These are phyloP conservation scores for Paraphoma chrysanthemicola DNA, from an alignment of 2,329 filamentous ascomycete genomes.

Conservation along the genomic window DNA sequence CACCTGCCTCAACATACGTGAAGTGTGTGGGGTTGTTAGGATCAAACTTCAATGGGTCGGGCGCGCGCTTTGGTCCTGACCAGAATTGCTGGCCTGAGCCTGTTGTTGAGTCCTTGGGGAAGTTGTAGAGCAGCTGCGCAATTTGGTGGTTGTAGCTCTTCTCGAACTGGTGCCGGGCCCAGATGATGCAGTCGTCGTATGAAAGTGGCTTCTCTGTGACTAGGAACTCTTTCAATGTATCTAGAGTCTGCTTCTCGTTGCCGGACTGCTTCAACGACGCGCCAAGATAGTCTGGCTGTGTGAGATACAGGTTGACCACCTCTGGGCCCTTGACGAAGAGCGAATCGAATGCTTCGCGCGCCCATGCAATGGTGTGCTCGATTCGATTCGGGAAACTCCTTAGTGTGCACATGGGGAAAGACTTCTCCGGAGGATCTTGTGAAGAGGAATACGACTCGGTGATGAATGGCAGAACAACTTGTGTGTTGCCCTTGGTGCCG, in stretches of 20 bases:
- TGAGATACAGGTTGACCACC: conserved; percentile 91
- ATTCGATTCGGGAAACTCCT: conserved; percentile 98
- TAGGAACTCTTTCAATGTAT: conserved; percentile 87
- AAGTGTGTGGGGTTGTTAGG: conserved; percentile 84
- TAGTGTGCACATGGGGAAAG: conserved; percentile 98
- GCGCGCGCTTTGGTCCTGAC: conserved; percentile 97
- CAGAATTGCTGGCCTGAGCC: conserved; percentile 92
- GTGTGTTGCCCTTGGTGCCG: conserved; percentile 98
- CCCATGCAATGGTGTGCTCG: conserved; percentile 98
- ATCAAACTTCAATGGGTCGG: conserved; percentile 89
- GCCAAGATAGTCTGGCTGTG: conserved; percentile 88
- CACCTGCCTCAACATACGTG: conserved; percentile 84
- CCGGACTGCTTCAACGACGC: conserved; percentile 89
- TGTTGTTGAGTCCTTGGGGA: conserved; percentile 91
- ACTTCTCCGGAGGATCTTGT: conserved; percentile 96
- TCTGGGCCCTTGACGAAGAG: conserved; percentile 94
- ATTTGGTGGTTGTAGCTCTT: conserved; percentile 97
- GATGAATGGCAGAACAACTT: conserved; percentile 87
- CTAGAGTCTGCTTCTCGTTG: conserved; percentile 91
- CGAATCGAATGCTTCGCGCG: conserved; percentile 92
- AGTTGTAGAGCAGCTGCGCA: conserved; percentile 93
- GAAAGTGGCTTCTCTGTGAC: conserved; percentile 89
- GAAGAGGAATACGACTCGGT: conserved; percentile 98
- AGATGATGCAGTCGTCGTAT: conserved; percentile 96
- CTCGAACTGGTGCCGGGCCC: conserved; percentile 93